Percentiles rank a stretch among this genome's conserved stretches.
phyloP scores from a whole-genome alignment of 768 basidiomycete genomes.

The Mrakia blollopis region DNA sequence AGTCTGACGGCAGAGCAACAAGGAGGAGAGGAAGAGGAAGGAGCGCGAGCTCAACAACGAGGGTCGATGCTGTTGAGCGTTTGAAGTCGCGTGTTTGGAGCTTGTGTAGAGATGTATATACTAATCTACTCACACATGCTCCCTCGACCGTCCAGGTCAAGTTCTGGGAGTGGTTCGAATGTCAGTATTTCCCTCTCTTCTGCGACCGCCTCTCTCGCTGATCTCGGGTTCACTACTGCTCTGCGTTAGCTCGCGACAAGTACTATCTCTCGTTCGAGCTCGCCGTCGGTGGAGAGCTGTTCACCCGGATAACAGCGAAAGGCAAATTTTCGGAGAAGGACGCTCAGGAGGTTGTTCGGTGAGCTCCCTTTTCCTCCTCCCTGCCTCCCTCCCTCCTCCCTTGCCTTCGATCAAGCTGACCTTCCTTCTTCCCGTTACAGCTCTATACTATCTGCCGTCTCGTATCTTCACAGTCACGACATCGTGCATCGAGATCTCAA shows the following conservation, averaged over 20 bases:
- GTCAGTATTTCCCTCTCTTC: conserved; percentile 51
- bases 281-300: conserved; percentile 88
- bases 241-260: conserved; percentile 31
- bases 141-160: conserved; percentile 62
- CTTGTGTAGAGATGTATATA: background rate
- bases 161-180: conserved; percentile 96
- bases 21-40: background rate
- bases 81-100: too few relatives aligned
- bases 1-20: background rate
- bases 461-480: conserved; percentile 82
- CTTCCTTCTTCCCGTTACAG: conserved; percentile 45
- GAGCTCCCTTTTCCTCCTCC: conserved; percentile 39
- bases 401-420: background rate
- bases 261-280: conserved; percentile 96
- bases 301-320: conserved; percentile 73
- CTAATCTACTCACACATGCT: background rate
- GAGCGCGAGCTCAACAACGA: background rate
- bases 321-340: conserved; percentile 94
- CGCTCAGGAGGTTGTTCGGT: conserved; percentile 72
- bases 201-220: background rate
- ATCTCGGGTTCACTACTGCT: background rate
- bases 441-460: conserved; percentile 75
- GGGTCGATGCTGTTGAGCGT: too few relatives aligned
- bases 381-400: background rate
- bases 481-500: conserved; percentile 72